Percentiles rank a stretch among this genome's conserved stretches.
Evolutionary conservation across 805 yeast species (phyloP).

Genomic region (Priceomyces melissophilus): DNA sequence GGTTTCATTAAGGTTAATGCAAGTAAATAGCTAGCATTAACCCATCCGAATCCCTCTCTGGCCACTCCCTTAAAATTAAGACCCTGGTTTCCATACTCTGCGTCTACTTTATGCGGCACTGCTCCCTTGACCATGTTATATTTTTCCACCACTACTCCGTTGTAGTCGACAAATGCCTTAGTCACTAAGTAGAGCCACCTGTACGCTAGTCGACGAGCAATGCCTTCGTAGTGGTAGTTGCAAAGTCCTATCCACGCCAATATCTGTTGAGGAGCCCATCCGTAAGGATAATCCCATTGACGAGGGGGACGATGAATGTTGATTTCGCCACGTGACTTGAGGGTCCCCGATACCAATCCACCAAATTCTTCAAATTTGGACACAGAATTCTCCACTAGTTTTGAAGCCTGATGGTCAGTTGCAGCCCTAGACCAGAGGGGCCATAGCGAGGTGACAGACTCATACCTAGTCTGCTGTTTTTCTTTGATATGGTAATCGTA

Average conservation of each 20-base stretch:
- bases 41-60: slow-evolving; percentile 98
- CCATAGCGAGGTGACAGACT: slow-evolving; percentile 89
- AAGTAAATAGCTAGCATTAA: slow-evolving; percentile 76
- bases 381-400: slow-evolving; percentile 54
- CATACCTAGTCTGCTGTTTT: slow-evolving; percentile 58
- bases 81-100: slow-evolving; percentile 97
- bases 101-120: slow-evolving; percentile 88
- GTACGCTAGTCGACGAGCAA: slow-evolving; percentile 69
- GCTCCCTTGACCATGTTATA: slow-evolving; percentile 82
- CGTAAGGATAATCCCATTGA: slow-evolving; percentile 98
- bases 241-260: slow-evolving; percentile 85
- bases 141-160: slow-evolving; percentile 94
- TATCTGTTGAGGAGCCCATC: slow-evolving; percentile 99
- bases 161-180: slow-evolving; percentile 83
- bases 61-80: slow-evolving; percentile 89
- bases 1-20: slow-evolving; percentile 67
- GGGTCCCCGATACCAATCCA: slow-evolving; percentile 84
- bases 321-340: slow-evolving; percentile 66
- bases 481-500: slow-evolving; percentile 76
- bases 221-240: slow-evolving; percentile 64
- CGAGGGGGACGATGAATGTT: slow-evolving; percentile 74
- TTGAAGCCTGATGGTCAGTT: slow-evolving; percentile 60
- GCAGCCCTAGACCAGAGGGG: slow-evolving; percentile 83
- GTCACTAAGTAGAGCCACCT: slow-evolving; percentile 91
- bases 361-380: slow-evolving; percentile 79